phyloP scores from a whole-genome alignment of 1,284 basidiomycete species.

The Fomitopsis schrenkii region DNA sequence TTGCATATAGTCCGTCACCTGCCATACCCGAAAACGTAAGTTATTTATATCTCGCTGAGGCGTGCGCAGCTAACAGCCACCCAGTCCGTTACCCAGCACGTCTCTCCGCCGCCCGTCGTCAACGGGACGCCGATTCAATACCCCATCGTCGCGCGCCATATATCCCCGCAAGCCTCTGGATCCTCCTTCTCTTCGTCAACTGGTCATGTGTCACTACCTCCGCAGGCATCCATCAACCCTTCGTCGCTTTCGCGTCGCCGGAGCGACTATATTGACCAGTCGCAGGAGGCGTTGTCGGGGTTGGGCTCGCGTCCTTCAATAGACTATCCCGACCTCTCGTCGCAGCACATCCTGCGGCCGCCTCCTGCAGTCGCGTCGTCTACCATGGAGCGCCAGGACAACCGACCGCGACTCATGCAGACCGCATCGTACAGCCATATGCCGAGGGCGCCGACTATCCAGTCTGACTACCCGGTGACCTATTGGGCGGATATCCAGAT shows the following conservation, averaged over 20 bases:
- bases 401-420: conserved; percentile 45
- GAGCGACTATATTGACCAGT: conserved; percentile 78
- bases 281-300: conserved; percentile 63
- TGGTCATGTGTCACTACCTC: conserved; percentile 55
- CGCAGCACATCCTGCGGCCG: conserved; percentile 62
- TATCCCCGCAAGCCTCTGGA: conserved; percentile 31
- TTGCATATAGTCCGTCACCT: conserved; percentile 1
- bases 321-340: conserved; percentile 75
- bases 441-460: conserved; percentile 56
- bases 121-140: conserved; percentile 41
- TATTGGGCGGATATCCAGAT: conserved; percentile 82
- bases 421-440: conserved; percentile 22
- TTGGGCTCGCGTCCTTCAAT: conserved; percentile 50
- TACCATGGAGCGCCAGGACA: conserved; percentile 65
- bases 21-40: conserved; percentile 41
- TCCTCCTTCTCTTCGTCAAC: conserved; percentile 33
- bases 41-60: neutral
- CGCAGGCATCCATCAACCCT: conserved; percentile 76
- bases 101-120: conserved; percentile 26
- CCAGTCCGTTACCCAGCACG: conserved; percentile 27
- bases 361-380: conserved; percentile 74
- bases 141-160: conserved; percentile 35
- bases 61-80: conserved; percentile 1
- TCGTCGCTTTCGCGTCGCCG: conserved; percentile 68
- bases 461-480: conserved; percentile 67